Evolutionary conservation across 352 stramenopile species (phyloP).

Genomic region (Globisporangium viniferum): DNA sequence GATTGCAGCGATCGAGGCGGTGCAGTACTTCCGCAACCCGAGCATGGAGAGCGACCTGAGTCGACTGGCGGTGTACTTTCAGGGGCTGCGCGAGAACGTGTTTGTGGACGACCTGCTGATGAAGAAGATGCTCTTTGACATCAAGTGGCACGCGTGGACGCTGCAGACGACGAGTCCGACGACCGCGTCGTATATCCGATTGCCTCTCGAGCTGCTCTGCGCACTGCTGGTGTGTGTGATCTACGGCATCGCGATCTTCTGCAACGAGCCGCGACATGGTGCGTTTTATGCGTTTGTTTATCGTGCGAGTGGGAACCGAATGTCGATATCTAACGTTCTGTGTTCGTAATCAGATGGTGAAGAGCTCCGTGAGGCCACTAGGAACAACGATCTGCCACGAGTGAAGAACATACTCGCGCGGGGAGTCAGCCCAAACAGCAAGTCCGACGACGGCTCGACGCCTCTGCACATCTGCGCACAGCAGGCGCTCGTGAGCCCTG

Average conservation of each 20-base stretch:
- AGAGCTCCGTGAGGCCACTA: conserved; percentile 63
- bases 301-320: neutral
- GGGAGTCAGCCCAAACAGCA: conserved; percentile 49
- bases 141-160: conserved; percentile 31
- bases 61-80: conserved; percentile 37
- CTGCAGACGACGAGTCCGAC: conserved; percentile 23
- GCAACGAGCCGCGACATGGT: conserved; percentile 69
- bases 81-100: conserved; percentile 21
- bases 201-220: conserved; percentile 46
- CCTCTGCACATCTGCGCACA: conserved; percentile 78
- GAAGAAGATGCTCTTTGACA: conserved; percentile 28
- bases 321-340: neutral
- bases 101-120: conserved; percentile 29
- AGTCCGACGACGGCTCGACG: conserved; percentile 58
- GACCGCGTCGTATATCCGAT: conserved; percentile 29
- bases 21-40: conserved; percentile 45
- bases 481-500: conserved; percentile 59
- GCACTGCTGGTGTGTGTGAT: conserved; percentile 44
- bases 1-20: conserved; percentile 49
- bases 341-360: conserved; percentile 51
- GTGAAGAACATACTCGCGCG: conserved; percentile 58
- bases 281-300: conserved; percentile 9
- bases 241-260: conserved; percentile 66
- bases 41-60: conserved; percentile 39
- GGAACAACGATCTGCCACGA: conserved; percentile 68